A percentile compares a stretch with the other conserved stretches of the same genome.
phyloP scores from a whole-genome alignment of 257 asterid species.

The Penstemon barbatus region DNA sequence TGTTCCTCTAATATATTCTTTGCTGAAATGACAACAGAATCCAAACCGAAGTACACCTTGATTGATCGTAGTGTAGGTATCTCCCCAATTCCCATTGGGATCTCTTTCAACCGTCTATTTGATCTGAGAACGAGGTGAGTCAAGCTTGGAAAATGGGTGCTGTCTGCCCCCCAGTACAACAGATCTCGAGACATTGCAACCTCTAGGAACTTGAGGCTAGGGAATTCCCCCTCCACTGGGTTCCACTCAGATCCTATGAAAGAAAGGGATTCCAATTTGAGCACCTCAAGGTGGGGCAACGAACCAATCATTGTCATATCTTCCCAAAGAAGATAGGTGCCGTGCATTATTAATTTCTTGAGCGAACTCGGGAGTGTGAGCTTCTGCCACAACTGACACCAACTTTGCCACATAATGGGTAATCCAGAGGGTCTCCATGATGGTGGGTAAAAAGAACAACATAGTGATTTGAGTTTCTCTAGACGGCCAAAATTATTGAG shows the following conservation, averaged over 20 bases:
- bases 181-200: background rate
- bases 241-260: conserved; percentile 1
- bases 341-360: conserved; percentile 1
- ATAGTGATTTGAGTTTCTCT: background rate
- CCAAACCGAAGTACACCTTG: background rate
- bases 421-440: too few species aligned
- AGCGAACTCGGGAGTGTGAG: conserved; percentile 3
- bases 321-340: background rate
- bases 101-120: background rate
- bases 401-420: too few species aligned
- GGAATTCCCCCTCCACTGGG: conserved; percentile 21
- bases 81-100: background rate
- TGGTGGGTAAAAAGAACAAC: too few species aligned
- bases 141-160: conserved; percentile 17
- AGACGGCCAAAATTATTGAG: background rate
- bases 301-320: conserved; percentile 17
- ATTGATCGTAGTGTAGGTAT: conserved; percentile 10
- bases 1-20: conserved; percentile 15
- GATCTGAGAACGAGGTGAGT: conserved; percentile 5
- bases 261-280: background rate
- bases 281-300: conserved; percentile 12
- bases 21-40: background rate
- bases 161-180: conserved; percentile 17
- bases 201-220: conserved; percentile 1
- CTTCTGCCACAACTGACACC: background rate